phyloP scores from a whole-genome alignment of 23 red algal genomes.

The Agarophyton chilense region DNA sequence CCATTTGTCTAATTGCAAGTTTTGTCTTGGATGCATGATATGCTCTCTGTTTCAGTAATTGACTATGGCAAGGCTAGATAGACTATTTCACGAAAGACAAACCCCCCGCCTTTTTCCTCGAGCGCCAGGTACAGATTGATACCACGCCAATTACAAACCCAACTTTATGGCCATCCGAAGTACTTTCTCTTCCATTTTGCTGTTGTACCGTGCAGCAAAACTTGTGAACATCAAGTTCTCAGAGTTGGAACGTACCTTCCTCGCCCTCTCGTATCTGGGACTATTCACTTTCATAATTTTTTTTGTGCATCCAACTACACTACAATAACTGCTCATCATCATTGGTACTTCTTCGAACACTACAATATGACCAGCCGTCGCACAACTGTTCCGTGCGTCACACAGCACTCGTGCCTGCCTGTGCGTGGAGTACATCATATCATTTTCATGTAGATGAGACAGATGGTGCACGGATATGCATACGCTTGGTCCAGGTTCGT shows the following conservation, averaged over 20 bases:
- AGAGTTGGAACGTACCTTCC: not conserved
- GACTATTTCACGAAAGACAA: too few relatives aligned
- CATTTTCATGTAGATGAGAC: not conserved
- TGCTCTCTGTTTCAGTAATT: too few relatives aligned
- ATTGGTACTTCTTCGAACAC: not conserved
- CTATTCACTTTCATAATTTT: constrained; percentile 16
- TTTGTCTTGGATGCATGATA: too few relatives aligned
- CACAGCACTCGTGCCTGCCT: constrained; percentile 30
- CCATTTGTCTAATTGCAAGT: too few relatives aligned
- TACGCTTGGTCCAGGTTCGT: too few relatives aligned
- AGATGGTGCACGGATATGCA: constrained; percentile 34
- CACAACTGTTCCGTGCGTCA: constrained; percentile 26
- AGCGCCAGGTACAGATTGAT: too few relatives aligned
- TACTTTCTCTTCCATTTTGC: not conserved
- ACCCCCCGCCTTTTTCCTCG: too few relatives aligned
- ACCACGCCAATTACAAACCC: too few relatives aligned
- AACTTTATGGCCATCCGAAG: not conserved
- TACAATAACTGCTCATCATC: constrained; percentile 48
- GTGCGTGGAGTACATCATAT: not conserved
- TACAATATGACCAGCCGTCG: constrained; percentile 38
- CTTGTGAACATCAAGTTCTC: not conserved
- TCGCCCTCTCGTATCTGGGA: not conserved
- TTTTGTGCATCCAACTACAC: not conserved
- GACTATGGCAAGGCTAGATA: too few relatives aligned
- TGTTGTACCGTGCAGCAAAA: constrained; percentile 14